A percentile compares a stretch with the other conserved stretches of the same genome.
Conservation (phyloP, 2,329 filamentous ascomycete genomes). For the Aureobasidium lini region DNA sequence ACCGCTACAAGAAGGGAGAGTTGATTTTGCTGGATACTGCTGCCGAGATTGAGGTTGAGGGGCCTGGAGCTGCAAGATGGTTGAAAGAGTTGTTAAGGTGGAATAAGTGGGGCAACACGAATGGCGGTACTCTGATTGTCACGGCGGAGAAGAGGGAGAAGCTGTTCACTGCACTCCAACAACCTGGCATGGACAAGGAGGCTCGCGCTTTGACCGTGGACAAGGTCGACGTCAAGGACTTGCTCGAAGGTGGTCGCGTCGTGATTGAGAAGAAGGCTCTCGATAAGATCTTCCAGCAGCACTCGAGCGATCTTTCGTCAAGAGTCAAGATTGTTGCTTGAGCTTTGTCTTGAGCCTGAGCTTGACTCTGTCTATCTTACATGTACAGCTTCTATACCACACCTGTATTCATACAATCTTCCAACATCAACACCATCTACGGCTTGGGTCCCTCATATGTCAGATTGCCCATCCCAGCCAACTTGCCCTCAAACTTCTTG, state of each 20-base stretch:
- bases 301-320: slow-evolving; percentile 53
- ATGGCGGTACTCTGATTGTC: slow-evolving; percentile 69
- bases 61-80: slow-evolving; percentile 38
- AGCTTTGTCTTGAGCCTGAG: not conserved
- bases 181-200: slow-evolving; percentile 52
- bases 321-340: not conserved
- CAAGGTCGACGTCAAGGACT: slow-evolving; percentile 94
- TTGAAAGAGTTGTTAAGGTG: slow-evolving; percentile 60
- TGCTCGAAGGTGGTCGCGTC: slow-evolving; percentile 75
- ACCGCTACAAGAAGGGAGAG: slow-evolving; percentile 81
- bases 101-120: slow-evolving; percentile 60
- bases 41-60: slow-evolving; percentile 56
- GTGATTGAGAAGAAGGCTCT: slow-evolving; percentile 81
- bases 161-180: slow-evolving; percentile 59
- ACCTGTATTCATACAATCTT: not conserved
- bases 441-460: slow-evolving; percentile 34
- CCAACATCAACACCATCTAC: not conserved
- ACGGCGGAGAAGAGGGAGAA: slow-evolving; percentile 54
- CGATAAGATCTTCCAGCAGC: slow-evolving; percentile 62
- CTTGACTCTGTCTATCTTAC: not conserved
- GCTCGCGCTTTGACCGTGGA: slow-evolving; percentile 61
- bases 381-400: not conserved
- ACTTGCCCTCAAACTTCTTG: slow-evolving; percentile 39
- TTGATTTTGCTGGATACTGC: slow-evolving; percentile 76
- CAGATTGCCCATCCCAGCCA: slow-evolving; percentile 39